phyloP scores from a whole-genome alignment of 2,329 filamentous ascomycete genomes.

The Calonectria hongkongensis region DNA sequence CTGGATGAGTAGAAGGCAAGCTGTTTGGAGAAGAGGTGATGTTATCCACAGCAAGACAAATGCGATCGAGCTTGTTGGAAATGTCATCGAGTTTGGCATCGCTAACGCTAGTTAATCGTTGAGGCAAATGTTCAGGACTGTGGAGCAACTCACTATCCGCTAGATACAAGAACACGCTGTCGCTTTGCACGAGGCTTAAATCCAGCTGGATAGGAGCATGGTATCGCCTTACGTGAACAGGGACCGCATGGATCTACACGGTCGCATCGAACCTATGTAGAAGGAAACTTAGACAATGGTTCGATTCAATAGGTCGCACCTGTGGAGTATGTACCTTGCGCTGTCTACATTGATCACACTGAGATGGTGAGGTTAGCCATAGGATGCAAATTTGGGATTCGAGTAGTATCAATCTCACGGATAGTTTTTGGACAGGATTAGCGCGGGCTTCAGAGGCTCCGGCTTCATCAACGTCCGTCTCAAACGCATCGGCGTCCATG shows the following conservation, averaged over 20 bases:
- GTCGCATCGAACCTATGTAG: constrained; percentile 43
- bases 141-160: constrained; percentile 37
- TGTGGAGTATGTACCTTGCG: constrained; percentile 16
- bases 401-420: not conserved
- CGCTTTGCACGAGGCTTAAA: constrained; percentile 39
- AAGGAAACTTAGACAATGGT: not conserved
- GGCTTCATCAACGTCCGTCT: not conserved
- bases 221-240: constrained; percentile 33
- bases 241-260: constrained; percentile 39
- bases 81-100: not conserved
- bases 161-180: constrained; percentile 44
- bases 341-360: constrained; percentile 33
- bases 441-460: not conserved
- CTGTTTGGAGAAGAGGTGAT: not conserved
- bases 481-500: not conserved
- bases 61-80: not conserved
- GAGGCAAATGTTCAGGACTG: not conserved
- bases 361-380: not conserved
- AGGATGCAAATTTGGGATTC: not conserved
- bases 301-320: not conserved
- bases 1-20: not conserved
- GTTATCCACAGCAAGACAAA: not conserved
- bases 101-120: not conserved
- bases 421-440: not conserved
- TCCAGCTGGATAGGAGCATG: constrained; percentile 34